Conservation (phyloP, 2,329 filamentous ascomycete genomes). For the Cryphonectria nitschkei region DNA sequence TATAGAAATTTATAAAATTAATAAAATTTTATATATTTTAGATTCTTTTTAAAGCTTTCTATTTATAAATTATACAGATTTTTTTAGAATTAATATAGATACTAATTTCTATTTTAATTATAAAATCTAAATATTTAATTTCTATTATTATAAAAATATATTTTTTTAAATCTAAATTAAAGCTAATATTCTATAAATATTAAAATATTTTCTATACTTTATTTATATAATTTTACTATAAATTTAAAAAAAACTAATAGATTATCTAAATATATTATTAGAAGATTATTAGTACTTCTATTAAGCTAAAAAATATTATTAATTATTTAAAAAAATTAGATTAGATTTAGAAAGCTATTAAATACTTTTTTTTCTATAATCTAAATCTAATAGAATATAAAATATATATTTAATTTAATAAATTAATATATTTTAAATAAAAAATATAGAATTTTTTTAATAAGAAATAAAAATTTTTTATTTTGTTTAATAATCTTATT, state of each 20-base stretch:
- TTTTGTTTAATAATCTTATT: background rate
- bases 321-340: background rate
- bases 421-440: too few relatives aligned
- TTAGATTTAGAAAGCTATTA: background rate
- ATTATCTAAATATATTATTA: background rate
- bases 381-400: background rate
- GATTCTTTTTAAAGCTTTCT: too few relatives aligned
- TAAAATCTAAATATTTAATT: too few relatives aligned
- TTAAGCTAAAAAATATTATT: background rate
- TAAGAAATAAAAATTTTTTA: background rate
- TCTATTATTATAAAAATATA: too few relatives aligned
- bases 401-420: background rate
- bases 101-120: too few relatives aligned
- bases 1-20: background rate
- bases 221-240: background rate
- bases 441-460: too few relatives aligned
- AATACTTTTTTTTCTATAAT: background rate
- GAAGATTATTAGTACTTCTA: background rate
- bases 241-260: background rate
- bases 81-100: too few relatives aligned
- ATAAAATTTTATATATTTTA: background rate
- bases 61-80: too few relatives aligned
- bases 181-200: too few relatives aligned
- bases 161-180: too few relatives aligned
- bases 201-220: background rate